Base-by-base conservation (phyloP, 1,284 basidiomycete species). In the Ceratorhiza oryzae-sativae region DNA sequence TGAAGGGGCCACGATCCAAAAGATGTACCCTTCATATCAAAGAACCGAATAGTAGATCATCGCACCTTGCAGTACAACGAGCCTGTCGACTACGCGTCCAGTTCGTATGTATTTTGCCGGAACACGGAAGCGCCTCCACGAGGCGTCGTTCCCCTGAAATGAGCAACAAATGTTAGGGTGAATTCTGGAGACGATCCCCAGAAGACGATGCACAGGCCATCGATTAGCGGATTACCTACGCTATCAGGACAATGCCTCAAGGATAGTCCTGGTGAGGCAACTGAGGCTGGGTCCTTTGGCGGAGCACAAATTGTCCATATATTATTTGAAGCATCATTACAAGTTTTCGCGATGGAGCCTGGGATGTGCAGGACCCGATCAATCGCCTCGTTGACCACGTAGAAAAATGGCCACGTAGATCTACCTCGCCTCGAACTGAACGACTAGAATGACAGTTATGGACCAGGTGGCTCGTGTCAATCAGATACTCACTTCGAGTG, bases 401-500 rank as follows among this genome's bases (percentile, higher is more conserved):
- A 71, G 25, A 60, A 27, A 42, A n/a, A 25, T 41, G 20, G 30
- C 25, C 9, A 13, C 48, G 20, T 27, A n/a, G 34, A 23, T 48
- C 45, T 71, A 94, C 76, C 92, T 90, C 46, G 92, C 93, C 80
- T 94, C 93, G 77, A 94, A 93, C 83, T 94, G 92, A 4, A 94
- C 92, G 90, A 93, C 91, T 76, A 72, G 75, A 73, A 34, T 30
- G 15, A 45, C 42, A 59, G 34, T 73, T 74, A 65, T 71, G 51
- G 67, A 46, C 13, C 63, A 46, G 56, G 13, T 59, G 23, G 39
- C 39, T 49, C 59, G 41, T 49, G 36, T 2, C 34, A 75, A 45
- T 71, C 59, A 41, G 61, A n/a, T 1, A 89, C 93, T 80, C 79
- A 98, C 97, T 97, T 84, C 94, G 86, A 80, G 90, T 94, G 23